These are phyloP conservation scores for Penstemon eatonii DNA, from an alignment of 257 asterid genomes.

Conservation along the genomic window DNA sequence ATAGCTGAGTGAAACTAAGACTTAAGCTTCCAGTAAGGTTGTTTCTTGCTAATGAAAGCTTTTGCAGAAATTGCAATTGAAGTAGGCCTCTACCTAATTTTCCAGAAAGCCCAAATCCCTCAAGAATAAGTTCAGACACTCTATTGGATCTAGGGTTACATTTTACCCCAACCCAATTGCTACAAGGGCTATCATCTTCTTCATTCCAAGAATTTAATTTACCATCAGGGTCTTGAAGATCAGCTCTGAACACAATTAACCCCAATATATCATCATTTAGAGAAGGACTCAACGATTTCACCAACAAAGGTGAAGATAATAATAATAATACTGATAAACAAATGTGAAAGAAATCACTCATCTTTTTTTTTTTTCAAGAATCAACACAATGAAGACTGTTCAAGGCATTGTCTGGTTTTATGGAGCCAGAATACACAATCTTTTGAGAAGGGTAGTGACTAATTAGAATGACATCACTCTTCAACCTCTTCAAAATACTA, in stretches of 20 bases:
- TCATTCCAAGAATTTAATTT: conserved; percentile 85
- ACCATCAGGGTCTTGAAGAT: conserved; percentile 71
- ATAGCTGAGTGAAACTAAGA: conserved; percentile 68
- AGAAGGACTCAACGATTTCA: conserved; percentile 61
- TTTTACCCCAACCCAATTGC: conserved; percentile 71
- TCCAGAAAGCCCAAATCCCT: conserved; percentile 81
- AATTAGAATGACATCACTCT: too few relatives aligned
- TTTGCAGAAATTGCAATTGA: conserved; percentile 67
- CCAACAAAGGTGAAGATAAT: conserved; percentile 32
- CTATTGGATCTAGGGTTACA: conserved; percentile 93
- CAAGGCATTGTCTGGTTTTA: conserved; percentile 32
- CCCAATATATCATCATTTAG: conserved; percentile 92
- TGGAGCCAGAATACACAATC: background rate
- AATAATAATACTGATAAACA: conserved; percentile 20
- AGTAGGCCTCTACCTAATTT: conserved; percentile 86
- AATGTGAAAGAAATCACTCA: conserved; percentile 32
- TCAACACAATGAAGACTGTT: background rate
- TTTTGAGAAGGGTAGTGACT: too few relatives aligned
- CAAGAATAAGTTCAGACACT: conserved; percentile 86
- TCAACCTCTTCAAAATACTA: too few relatives aligned
- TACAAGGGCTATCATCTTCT: conserved; percentile 85
- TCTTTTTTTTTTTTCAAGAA: conserved; percentile 53
- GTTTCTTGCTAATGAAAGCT: conserved; percentile 69
- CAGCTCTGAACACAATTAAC: conserved; percentile 84
- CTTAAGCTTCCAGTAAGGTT: conserved; percentile 73